These are phyloP conservation scores for Blastobotrys arbuscula DNA, from an alignment of 1,139 yeast species.

Conservation along the genomic window DNA sequence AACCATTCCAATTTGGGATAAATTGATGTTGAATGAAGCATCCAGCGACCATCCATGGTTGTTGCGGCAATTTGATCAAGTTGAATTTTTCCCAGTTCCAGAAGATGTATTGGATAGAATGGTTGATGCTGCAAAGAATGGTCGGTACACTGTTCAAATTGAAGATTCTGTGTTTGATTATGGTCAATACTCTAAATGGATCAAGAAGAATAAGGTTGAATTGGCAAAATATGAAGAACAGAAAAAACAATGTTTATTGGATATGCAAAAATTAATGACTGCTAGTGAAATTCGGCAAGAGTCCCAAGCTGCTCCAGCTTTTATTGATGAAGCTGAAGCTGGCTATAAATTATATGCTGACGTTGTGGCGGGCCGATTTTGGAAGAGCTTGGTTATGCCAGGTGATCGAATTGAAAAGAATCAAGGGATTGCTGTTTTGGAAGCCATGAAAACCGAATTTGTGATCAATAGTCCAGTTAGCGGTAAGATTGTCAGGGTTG, in stretches of 20 bases:
- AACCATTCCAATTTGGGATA: constrained; percentile 97
- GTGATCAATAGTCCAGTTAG: constrained; percentile 63
- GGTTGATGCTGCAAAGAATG: constrained; percentile 73
- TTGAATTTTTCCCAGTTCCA: constrained; percentile 85
- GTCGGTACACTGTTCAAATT: constrained; percentile 69
- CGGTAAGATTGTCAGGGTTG: constrained; percentile 74
- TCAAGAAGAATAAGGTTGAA: constrained; percentile 62
- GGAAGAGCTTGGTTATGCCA: constrained; percentile 80
- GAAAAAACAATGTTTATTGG: constrained; percentile 74
- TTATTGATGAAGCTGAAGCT: constrained; percentile 36
- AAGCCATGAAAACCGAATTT: constrained; percentile 99
- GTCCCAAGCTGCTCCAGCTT: not conserved
- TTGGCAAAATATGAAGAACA: constrained; percentile 62
- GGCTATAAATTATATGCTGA: constrained; percentile 86
- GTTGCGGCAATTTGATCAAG: constrained; percentile 84
- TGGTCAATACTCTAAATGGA: constrained; percentile 70
- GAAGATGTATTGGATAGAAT: constrained; percentile 73
- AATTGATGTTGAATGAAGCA: constrained; percentile 60
- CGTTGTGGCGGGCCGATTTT: constrained; percentile 82
- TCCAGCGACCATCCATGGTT: constrained; percentile 71
- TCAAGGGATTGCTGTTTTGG: constrained; percentile 81
- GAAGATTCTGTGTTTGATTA: constrained; percentile 80
- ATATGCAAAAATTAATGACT: constrained; percentile 13
- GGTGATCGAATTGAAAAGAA: constrained; percentile 75
- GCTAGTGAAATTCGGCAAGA: not conserved